Evolutionary conservation across 2,329 filamentous ascomycete species (phyloP).

Genomic region (Penicillium verrucosum): DNA sequence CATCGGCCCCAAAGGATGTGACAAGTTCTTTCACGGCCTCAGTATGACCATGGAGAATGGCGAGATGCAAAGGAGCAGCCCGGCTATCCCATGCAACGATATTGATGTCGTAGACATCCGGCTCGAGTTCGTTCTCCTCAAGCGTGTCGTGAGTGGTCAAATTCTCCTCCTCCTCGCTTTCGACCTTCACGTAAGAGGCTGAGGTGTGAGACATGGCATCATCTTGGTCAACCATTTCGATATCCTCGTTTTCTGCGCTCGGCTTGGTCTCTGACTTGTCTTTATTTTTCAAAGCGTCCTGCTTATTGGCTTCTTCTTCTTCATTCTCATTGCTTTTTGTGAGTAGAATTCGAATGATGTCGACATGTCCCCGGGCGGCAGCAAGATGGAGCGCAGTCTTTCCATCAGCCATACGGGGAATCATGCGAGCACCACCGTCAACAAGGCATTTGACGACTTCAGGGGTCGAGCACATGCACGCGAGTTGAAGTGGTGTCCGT

Average conservation of each 20-base stretch:
- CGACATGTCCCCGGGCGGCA: constrained; percentile 63
- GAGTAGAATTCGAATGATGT: constrained; percentile 70
- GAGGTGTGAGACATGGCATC: constrained; percentile 54
- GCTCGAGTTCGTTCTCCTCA: constrained; percentile 60
- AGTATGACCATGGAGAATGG: constrained; percentile 69
- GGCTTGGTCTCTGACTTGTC: background rate
- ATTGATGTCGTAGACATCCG: constrained; percentile 77
- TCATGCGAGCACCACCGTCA: constrained; percentile 67
- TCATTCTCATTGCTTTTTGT: constrained; percentile 62
- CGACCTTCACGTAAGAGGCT: constrained; percentile 72
- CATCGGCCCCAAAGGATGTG: constrained; percentile 70
- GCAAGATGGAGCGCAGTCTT: constrained; percentile 80
- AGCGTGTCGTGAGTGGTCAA: constrained; percentile 45
- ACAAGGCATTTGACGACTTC: constrained; percentile 70
- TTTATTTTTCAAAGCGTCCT: constrained; percentile 17
- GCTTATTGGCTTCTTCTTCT: constrained; percentile 53
- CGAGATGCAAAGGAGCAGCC: constrained; percentile 72
- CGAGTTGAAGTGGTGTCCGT: constrained; percentile 73
- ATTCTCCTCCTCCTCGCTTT: constrained; percentile 33
- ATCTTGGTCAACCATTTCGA: constrained; percentile 39
- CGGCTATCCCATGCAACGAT: constrained; percentile 75
- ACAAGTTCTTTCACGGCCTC: constrained; percentile 68
- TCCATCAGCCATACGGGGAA: constrained; percentile 73
- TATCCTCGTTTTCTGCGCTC: constrained; percentile 24
- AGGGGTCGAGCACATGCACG: constrained; percentile 64